Base-by-base conservation (phyloP, 306 rosid species). In the Sesbania bispinosa region DNA sequence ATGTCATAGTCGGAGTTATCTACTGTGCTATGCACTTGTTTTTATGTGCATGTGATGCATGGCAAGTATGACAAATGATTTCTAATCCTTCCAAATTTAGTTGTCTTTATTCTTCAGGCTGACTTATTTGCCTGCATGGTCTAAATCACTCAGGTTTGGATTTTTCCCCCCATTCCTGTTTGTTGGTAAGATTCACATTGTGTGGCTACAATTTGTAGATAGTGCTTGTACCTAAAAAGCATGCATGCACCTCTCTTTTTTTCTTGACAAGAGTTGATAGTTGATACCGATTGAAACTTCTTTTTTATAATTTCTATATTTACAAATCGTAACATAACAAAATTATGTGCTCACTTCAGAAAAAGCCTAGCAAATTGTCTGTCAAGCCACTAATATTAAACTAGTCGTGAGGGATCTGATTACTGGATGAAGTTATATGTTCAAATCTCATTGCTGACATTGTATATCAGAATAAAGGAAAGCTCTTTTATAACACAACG, bases 151-250 rank as follows among this genome's bases (percentile, higher is more conserved):
- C 50, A 52, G 19, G 24, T 52, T 26, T 74, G 73, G 73, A 43
- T 13, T 61, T 32, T 10, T 66, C 24, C 48, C 29, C 16, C 51
- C 20, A 29, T 59, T 59, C 32, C 38, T 30, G 42, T 15, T 23
- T 65, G 33, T 69, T 30, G 30, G 53, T 33, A 15, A 74, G 80
- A 74, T 67, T 45, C 53, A 67, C 65, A 10, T 30, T 21, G 14
- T 79, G 76, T 73, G 79, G 79, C 76, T 73, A 8, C 23, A 58
- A 61, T 52, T 67, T 51, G 47, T 50, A n/a, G 65, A 55, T 6
- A 35, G 62, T 66, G 75, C 32, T 47, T 58, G 32, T 48, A 30
- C 69, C 45, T n/a, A 30, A 50, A 14, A 50, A 3, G 67, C 11
- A 62, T 60, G 71, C 80, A 60, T 35, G 46, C 29, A 67, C 7